phyloP scores from a whole-genome alignment of 768 basidiomycete species.

The Suillus discolor region DNA sequence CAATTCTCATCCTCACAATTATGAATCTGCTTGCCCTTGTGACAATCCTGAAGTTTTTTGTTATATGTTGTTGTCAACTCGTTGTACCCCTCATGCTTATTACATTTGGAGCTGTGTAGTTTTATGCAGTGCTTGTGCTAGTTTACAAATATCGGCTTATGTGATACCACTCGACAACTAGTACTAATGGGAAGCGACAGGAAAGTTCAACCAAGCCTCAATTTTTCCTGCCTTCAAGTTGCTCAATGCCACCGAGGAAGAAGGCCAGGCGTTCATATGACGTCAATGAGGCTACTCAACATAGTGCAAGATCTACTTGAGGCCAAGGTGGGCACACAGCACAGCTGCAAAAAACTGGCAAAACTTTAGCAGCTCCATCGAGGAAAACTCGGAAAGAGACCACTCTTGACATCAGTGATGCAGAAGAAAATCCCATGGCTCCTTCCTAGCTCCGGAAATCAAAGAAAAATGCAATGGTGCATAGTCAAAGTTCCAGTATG shows the following conservation, averaged over 20 bases:
- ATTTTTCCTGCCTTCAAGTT: neutral
- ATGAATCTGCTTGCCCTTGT: too few relatives aligned
- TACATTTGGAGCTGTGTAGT: too few relatives aligned
- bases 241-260: neutral
- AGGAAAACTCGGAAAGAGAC: neutral
- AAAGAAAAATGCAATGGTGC: too few relatives aligned
- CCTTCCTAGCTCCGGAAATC: neutral
- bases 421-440: neutral
- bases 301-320: neutral
- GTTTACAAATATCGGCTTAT: too few relatives aligned
- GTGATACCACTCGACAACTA: too few relatives aligned
- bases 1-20: too few relatives aligned
- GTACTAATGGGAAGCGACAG: neutral
- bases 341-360: neutral
- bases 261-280: neutral
- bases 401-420: neutral
- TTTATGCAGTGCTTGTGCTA: too few relatives aligned
- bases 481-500: neutral
- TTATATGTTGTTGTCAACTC: too few relatives aligned
- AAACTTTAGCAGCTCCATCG: neutral
- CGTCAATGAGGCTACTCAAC: neutral
- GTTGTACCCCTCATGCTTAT: too few relatives aligned
- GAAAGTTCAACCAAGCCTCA: too few relatives aligned
- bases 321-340: neutral
- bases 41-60: too few relatives aligned